Percentiles rank a stretch among this genome's conserved stretches.
Evolutionary conservation across 2,329 filamentous ascomycete species (phyloP).

Genomic region (Westerdykella aurantiaca): DNA sequence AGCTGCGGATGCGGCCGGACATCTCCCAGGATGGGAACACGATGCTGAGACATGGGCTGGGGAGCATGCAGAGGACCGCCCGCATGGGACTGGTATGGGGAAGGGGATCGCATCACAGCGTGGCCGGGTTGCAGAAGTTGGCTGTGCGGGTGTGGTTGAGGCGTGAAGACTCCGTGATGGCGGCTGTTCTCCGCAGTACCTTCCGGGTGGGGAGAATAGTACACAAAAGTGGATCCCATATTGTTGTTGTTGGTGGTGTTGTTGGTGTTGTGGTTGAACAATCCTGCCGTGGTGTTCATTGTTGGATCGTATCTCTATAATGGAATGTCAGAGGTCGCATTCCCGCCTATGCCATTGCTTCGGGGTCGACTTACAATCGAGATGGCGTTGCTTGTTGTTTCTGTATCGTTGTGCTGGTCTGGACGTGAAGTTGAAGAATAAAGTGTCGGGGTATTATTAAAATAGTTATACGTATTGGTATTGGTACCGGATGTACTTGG

Average conservation of each 20-base stretch:
- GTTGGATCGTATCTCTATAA: slow-evolving; percentile 9
- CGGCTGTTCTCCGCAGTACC: slow-evolving; percentile 59
- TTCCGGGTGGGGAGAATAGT: slow-evolving; percentile 60
- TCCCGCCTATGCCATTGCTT: slow-evolving; percentile 5
- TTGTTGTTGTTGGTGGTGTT: slow-evolving; percentile 38
- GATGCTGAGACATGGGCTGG: slow-evolving; percentile 56
- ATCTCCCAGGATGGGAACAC: slow-evolving; percentile 24
- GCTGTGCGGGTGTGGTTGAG: slow-evolving; percentile 45
- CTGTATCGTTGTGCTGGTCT: not conserved
- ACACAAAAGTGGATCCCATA: slow-evolving; percentile 78
- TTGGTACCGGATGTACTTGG: not conserved
- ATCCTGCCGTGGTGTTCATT: no score
- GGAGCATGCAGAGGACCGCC: slow-evolving; percentile 53
- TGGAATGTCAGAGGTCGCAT: slow-evolving; percentile 20
- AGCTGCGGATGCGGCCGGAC: no score
- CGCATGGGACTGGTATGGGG: no score
- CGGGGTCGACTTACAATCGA: not conserved
- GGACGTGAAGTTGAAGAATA: not conserved
- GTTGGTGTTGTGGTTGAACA: no score
- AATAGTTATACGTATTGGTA: not conserved
- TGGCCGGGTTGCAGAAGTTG: slow-evolving; percentile 27
- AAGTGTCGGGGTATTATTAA: not conserved
- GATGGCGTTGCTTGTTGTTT: not conserved
- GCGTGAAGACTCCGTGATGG: slow-evolving; percentile 71
- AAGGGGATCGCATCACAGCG: no score